Conservation (phyloP, 176 grass and related monocot species). For the Oryza glumipatula region DNA sequence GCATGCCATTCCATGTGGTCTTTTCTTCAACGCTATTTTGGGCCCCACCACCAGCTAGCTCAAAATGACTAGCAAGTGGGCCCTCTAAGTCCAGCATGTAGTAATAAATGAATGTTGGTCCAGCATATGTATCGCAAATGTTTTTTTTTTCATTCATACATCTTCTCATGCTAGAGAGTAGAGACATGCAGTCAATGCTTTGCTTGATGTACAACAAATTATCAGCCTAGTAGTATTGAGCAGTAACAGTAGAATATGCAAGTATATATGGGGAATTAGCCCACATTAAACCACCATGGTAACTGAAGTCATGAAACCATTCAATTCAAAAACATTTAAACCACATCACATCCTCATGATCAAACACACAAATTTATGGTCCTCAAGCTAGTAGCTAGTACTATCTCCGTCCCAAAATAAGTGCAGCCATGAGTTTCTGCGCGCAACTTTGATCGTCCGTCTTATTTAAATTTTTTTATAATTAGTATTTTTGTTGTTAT, state of each 20-base stretch:
- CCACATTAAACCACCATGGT: not conserved
- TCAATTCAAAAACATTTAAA: not conserved
- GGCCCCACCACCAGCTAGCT: not conserved
- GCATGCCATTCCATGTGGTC: conserved; percentile 11
- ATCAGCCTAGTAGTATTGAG: not conserved
- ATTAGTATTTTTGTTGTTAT: too few relatives aligned
- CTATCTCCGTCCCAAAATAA: too few relatives aligned
- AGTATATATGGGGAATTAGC: not conserved
- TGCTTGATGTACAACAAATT: not conserved
- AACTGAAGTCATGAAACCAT: not conserved
- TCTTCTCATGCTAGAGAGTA: not conserved
- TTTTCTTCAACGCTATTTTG: conserved; percentile 7
- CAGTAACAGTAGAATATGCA: not conserved
- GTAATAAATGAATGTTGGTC: not conserved
- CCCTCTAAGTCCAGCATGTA: not conserved
- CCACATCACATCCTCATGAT: conserved; percentile 14
- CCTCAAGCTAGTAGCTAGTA: not conserved
- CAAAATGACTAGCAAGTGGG: not conserved
- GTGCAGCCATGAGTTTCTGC: too few relatives aligned
- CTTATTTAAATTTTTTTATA: too few relatives aligned
- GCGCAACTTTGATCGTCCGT: too few relatives aligned
- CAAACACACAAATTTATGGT: not conserved
- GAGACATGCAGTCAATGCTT: not conserved
- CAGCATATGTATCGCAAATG: not conserved
- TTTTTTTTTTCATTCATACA: not conserved